These are phyloP conservation scores for Sporothrix pseudoabietina DNA, from an alignment of 2,329 filamentous ascomycete genomes.

Conservation along the genomic window DNA sequence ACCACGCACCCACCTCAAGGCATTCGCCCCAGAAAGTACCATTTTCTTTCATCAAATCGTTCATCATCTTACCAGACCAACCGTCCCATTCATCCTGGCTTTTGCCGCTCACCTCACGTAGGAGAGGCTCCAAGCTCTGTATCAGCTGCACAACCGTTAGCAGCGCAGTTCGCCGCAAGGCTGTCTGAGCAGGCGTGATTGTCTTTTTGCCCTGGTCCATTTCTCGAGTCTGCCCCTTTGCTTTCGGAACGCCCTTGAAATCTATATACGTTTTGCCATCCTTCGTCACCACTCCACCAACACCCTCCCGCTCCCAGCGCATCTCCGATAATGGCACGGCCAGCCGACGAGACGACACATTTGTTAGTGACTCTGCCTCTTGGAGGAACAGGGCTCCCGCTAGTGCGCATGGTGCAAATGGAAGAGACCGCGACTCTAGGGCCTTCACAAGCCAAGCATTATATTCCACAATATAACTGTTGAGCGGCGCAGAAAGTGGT, in stretches of 20 bases:
- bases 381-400: slow-evolving; percentile 78
- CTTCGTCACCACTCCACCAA: slow-evolving; percentile 63
- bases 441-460: slow-evolving; percentile 80
- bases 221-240: neutral
- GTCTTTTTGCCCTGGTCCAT: slow-evolving; percentile 47
- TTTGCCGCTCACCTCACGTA: slow-evolving; percentile 82
- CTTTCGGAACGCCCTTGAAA: slow-evolving; percentile 40
- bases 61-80: slow-evolving; percentile 87
- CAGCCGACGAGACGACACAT: slow-evolving; percentile 72
- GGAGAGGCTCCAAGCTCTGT: slow-evolving; percentile 78
- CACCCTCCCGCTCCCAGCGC: slow-evolving; percentile 81
- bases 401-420: slow-evolving; percentile 74
- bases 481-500: slow-evolving; percentile 76
- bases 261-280: slow-evolving; percentile 63
- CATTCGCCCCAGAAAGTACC: slow-evolving; percentile 84
- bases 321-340: slow-evolving; percentile 86
- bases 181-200: slow-evolving; percentile 68
- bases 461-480: slow-evolving; percentile 79
- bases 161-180: slow-evolving; percentile 77
- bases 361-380: slow-evolving; percentile 70
- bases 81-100: slow-evolving; percentile 89
- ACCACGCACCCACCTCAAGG: slow-evolving; percentile 83
- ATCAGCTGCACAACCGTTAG: slow-evolving; percentile 80
- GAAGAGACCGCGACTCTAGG: slow-evolving; percentile 70
- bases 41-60: slow-evolving; percentile 75